Conservation (phyloP, 225 moss, liverwort and hornwort species). For the Antitrichia curtipendula region DNA sequence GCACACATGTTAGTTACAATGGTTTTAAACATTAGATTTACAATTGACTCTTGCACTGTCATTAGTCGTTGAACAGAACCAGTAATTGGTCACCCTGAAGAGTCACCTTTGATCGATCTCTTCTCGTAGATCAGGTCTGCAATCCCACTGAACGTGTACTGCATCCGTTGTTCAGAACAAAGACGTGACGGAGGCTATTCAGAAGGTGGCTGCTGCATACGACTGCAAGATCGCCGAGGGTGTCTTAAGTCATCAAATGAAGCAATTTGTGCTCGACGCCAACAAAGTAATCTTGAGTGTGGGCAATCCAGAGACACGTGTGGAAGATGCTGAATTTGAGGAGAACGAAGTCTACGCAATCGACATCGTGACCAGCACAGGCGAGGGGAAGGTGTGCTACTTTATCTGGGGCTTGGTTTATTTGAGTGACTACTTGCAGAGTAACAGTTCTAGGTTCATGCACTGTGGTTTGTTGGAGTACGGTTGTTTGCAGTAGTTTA, state of each 20-base stretch:
- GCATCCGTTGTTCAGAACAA: constrained; percentile 50
- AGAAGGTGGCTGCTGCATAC: constrained; percentile 89
- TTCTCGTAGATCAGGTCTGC: background rate
- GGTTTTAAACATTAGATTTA: background rate
- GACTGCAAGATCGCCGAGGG: constrained; percentile 96
- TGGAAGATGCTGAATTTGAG: constrained; percentile 97
- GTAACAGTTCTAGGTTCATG: background rate
- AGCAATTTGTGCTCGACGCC: constrained; percentile 96
- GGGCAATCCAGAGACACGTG: constrained; percentile 78
- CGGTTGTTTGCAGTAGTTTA: background rate
- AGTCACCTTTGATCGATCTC: background rate
- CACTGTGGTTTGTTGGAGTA: background rate
- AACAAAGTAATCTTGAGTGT: constrained; percentile 92
- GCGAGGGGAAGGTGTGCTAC: constrained; percentile 60
- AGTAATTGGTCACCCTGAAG: background rate
- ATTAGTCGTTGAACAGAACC: background rate
- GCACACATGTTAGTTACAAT: background rate
- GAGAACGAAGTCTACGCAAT: constrained; percentile 97
- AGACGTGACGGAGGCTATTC: constrained; percentile 92
- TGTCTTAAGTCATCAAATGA: constrained; percentile 98
- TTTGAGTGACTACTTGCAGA: background rate
- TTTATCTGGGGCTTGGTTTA: background rate
- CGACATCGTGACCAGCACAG: constrained; percentile 89
- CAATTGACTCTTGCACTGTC: background rate
- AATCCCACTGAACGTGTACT: background rate